Conservation (phyloP, 768 basidiomycete species). For the Lentinula sp. region DNA sequence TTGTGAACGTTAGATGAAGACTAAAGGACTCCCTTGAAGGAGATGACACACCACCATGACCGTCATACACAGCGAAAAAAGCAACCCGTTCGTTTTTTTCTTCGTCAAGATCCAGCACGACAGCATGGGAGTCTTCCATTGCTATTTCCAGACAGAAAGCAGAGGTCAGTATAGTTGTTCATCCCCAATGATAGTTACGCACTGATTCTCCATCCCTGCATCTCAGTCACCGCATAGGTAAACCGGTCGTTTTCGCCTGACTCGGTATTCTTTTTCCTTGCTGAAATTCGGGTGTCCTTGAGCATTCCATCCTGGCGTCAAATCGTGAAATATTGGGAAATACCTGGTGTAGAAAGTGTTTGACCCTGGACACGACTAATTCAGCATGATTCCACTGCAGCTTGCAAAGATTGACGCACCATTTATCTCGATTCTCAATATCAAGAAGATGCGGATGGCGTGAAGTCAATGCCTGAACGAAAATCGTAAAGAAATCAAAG, state of each 20-base stretch:
- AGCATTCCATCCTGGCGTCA: neutral
- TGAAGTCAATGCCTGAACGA: neutral
- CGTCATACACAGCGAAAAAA: slow-evolving; percentile 97
- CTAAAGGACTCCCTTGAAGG: neutral
- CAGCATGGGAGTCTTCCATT: slow-evolving; percentile 96
- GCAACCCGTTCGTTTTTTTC: slow-evolving; percentile 44
- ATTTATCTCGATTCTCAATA: neutral
- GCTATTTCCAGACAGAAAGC: slow-evolving; percentile 38
- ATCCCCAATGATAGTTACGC: slow-evolving; percentile 29
- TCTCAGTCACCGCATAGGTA: slow-evolving; percentile 81
- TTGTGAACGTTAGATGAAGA: slow-evolving; percentile 21
- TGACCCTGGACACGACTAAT: slow-evolving; percentile 55
- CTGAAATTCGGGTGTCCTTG: slow-evolving; percentile 31
- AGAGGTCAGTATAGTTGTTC: slow-evolving; percentile 11
- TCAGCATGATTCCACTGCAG: neutral
- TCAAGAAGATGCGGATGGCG: neutral
- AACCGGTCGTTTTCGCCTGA: slow-evolving; percentile 65
- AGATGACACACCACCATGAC: slow-evolving; percentile 78
- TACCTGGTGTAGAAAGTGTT: slow-evolving; percentile 80
- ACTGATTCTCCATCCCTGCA: slow-evolving; percentile 99
- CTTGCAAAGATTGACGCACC: neutral
- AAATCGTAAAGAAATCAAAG: neutral
- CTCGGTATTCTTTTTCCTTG: slow-evolving; percentile 76
- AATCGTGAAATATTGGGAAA: slow-evolving; percentile 8
- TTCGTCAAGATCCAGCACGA: slow-evolving; percentile 63